Base-by-base conservation (phyloP, 805 yeast genomes). In the Zygosaccharomyces lentus region DNA sequence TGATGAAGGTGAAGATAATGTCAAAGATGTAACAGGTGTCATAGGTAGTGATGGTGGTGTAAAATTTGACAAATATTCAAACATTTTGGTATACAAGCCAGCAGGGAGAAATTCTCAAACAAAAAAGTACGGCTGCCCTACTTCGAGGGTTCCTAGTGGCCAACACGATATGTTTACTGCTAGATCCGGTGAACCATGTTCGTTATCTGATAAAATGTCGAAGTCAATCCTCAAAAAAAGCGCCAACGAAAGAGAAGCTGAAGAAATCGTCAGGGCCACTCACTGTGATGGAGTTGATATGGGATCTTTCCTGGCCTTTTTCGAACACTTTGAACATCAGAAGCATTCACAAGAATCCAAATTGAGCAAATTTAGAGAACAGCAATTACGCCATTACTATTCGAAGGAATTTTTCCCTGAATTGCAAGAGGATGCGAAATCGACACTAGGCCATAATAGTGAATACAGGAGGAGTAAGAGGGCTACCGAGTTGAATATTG, bases 151-250 rank as follows among this genome's bases (percentile, higher is more conserved):
- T 15, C 16, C 41, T 8, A 31, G 36, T 13, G 21, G 15, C 19
- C 25, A 25, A 25, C 19, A 37, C 9, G 5, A 25, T 8, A 19
- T 26, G 12, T 13, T 24, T 21, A 26, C 25, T 19, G 12, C 31
- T 32, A 15, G 17, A 31, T 2, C n/a, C 17, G 26, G 19, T 38
- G 23, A 31, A 23, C 15, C 36, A 29, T 17, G 10, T 16, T 15
- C 36, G 41, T 7, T n/a, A n/a, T 7, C 9, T 12, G 32, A 29
- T n/a, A 29, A 29, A 29, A 25, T 52, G 9, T 26, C 59, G 2
- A 66, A 56, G 49, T 66, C 77, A 4, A 72, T 72, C 15, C 53
- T 73, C 25, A 73, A 72, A 37, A 59, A 56, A 16, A 70, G 52
- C 42, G 45, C 53, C 10, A 72, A 73, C 43, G 41, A 42, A 9